Evolutionary conservation across 2,329 filamentous ascomycete genomes (phyloP), one percentile per base, ranked within the genome.

Genomic region (Cadophora malorum): DNA sequence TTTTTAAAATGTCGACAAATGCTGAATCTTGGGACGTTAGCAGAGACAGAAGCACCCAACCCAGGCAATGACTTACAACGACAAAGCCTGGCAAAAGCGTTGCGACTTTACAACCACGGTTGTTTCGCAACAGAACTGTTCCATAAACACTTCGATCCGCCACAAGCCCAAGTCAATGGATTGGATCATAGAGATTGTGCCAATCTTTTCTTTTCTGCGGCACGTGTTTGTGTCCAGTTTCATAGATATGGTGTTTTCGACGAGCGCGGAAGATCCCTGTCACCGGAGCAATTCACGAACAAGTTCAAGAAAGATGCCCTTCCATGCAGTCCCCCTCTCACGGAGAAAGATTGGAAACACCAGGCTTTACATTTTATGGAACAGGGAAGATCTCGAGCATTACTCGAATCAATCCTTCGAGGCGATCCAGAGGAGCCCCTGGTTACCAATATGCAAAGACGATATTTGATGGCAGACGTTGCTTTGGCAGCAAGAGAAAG

Each of bases 101-200:
- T 63, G 31, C 38, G 61, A 41, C 47, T 53, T 10, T 63, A 63
- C n/a, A 63, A 63, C 12, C 61, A 63, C 23, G 61, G 61, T 12
- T 63, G 61, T 53, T 63, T 53, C 41, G 61, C 61, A 35, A 63
- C 61, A n/a, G 61, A 63, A n/a, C 38, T 63, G 3, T 63, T 63
- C n/a, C 61, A 63, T 23, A 63, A 63, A 63, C 50, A 63, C n/a
- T 63, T 63, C 31, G 61, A 63, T 45, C 61, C 61, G 3, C 61
- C 61, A 25, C 47, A 63, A 53, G 61, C 47, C 12, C 61, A 63
- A 25, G 49, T 63, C n/a, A 63, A 63, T 31, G 61, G 61, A 4
- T n/a, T 63, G 3, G 61, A 63, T 21, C 61, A 63, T 23, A 53
- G 61, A 41, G 61, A 63, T 28, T 63, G 61, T 21, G 45, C 61